phyloP scores from a whole-genome alignment of 164 flowering plant genomes.

The Stephania yunnanensis region DNA sequence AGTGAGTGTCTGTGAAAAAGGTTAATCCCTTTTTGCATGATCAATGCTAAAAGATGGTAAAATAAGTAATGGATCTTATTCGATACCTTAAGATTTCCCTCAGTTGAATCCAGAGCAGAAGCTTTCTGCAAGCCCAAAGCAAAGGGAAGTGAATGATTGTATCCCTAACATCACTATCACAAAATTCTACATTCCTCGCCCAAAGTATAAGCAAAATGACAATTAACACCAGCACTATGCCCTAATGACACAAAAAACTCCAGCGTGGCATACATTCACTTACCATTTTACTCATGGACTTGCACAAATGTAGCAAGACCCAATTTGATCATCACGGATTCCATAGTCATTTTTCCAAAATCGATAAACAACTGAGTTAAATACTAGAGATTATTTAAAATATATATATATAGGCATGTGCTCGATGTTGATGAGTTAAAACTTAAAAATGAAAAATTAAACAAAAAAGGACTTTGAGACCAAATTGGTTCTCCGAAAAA shows the following conservation, averaged over 20 bases:
- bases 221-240: background rate
- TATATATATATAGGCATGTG: too few species aligned
- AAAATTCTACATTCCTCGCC: background rate
- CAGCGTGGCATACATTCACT: background rate
- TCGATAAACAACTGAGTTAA: too few species aligned
- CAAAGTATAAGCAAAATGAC: background rate
- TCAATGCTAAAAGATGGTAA: background rate
- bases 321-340: background rate
- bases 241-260: background rate
- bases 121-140: conserved; percentile 59
- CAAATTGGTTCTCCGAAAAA: too few species aligned
- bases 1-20: background rate
- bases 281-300: background rate
- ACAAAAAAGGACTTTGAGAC: too few species aligned
- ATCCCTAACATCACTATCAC: background rate
- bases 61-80: background rate
- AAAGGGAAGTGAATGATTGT: background rate
- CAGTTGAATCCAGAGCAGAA: conserved; percentile 63
- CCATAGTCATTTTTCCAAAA: background rate
- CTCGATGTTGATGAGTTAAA: too few species aligned
- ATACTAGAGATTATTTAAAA: too few species aligned
- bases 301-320: background rate
- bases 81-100: conserved; percentile 76
- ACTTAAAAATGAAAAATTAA: too few species aligned
- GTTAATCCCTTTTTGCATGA: background rate